Conservation (phyloP, 345 rosid genomes). For the Camelina laxa region DNA sequence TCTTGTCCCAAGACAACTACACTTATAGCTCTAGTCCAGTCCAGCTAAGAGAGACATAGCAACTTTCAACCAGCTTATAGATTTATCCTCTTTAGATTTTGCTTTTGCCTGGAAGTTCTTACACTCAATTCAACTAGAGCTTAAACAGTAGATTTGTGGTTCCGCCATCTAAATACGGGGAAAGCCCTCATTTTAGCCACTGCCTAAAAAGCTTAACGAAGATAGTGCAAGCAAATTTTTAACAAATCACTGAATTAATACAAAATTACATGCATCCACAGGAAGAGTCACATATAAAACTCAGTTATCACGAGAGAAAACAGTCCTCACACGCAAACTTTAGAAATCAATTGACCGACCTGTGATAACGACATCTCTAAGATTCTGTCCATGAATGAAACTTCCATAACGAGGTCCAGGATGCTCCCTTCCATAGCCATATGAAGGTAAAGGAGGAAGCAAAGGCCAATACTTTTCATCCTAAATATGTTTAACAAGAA, state of each 20-base stretch:
- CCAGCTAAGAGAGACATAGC: constrained; percentile 11
- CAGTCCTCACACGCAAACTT: neutral
- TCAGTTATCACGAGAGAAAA: neutral
- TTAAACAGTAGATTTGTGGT: neutral
- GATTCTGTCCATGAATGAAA: constrained; percentile 74
- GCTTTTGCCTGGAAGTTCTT: neutral
- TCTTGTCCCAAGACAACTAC: neutral
- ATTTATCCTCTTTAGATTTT: neutral
- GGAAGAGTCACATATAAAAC: constrained; percentile 9
- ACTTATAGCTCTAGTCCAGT: neutral
- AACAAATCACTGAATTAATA: neutral
- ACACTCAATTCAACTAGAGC: constrained; percentile 2
- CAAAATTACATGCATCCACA: neutral
- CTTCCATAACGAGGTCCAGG: constrained; percentile 73
- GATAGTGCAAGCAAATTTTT: neutral
- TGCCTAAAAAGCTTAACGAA: neutral
- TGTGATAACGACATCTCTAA: constrained; percentile 67
- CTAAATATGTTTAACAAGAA: constrained; percentile 37
- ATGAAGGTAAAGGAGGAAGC: constrained; percentile 73
- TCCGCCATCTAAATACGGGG: neutral
- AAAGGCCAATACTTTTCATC: constrained; percentile 69
- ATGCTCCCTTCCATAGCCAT: constrained; percentile 76
- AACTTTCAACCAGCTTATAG: constrained; percentile 17
- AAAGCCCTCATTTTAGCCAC: neutral
- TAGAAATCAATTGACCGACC: constrained; percentile 47